Evolutionary conservation across 2,329 filamentous ascomycete species (phyloP), one percentile per base, ranked within the genome.

Genomic region (Claviceps pusilla): DNA sequence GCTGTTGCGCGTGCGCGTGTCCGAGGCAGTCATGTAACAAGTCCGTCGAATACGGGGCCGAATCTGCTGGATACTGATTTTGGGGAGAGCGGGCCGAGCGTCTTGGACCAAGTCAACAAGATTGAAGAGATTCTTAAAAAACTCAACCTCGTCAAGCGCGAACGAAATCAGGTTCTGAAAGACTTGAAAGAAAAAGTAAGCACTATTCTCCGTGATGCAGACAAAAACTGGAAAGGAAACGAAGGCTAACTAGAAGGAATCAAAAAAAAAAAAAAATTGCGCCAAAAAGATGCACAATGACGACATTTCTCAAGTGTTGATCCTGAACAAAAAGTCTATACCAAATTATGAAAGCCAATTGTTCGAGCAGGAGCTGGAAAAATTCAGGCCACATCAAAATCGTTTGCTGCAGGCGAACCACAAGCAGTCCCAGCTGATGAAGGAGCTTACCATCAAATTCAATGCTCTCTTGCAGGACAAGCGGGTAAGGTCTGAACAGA

Each of bases 251-350:
- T 4, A 11, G 3, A 14, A 46, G 24, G 9, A 46, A 46, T n/a
- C n/a, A n/a, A n/a, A n/a, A n/a, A n/a, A n/a, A n/a, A n/a, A n/a
- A n/a, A n/a, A n/a, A n/a, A n/a, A n/a, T n/a, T 43, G 1, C 53
- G 29, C 33, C 37, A 96, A 19, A 19, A 19, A 19, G 91, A 85
- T 91, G 53, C 91, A 95, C 70, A 89, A 86, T 60, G 94, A 98
- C 64, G 94, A 98, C 64, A 98, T 98, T 59, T 96, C 90, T 5
- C 93, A 95, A 64, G 90, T 97, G 12, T 76, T 98, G 57, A 98
- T 98, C 54, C 74, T 98, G 56, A 98, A 98, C 76, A 97, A 97
- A 68, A 98, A 97, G 70, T 86, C 89, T 1, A 91, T 97, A 63
- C 79, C 89, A 24, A 95, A 89, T 64, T 91, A 93, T 63, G 93